These are phyloP conservation scores for Blumeriella jaapii DNA, from an alignment of 2,329 filamentous ascomycete species.

Conservation along the genomic window DNA sequence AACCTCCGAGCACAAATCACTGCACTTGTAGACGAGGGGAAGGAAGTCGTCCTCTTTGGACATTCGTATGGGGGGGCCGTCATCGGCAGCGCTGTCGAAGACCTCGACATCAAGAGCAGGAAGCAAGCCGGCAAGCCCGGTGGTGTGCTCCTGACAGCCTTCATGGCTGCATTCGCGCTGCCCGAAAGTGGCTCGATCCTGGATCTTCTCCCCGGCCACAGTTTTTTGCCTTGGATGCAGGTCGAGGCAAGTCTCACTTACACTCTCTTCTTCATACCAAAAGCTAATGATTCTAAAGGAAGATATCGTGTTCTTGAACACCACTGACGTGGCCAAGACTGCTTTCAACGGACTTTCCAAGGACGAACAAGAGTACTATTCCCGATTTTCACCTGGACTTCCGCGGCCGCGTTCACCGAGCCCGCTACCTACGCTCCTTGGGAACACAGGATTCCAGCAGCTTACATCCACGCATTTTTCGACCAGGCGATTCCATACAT, in stretches of 20 bases:
- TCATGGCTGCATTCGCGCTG: conserved; percentile 10
- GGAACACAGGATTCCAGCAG: neutral
- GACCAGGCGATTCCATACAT: neutral
- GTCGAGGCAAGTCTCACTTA: neutral
- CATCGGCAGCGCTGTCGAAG: conserved; percentile 12
- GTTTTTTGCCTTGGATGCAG: neutral
- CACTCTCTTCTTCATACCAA: neutral
- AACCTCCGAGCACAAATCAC: neutral
- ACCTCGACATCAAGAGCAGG: conserved; percentile 2
- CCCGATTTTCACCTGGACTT: neutral
- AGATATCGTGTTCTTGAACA: neutral
- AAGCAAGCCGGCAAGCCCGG: conserved; percentile 9
- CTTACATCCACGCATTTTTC: neutral
- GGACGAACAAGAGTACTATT: neutral
- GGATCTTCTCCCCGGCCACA: neutral
- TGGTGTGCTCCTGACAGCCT: conserved; percentile 11
- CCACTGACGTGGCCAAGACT: neutral
- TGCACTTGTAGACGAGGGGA: conserved; percentile 16
- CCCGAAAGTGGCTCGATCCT: neutral
- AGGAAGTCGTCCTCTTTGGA: conserved; percentile 29
- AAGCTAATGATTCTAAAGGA: neutral
- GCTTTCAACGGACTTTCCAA: neutral
- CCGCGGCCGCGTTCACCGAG: neutral
- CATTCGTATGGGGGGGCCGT: conserved; percentile 32
- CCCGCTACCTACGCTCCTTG: neutral